Percentiles rank a stretch among this genome's conserved stretches.
phyloP scores from a whole-genome alignment of 129 eudicot genomes.

The Arctium minus region DNA sequence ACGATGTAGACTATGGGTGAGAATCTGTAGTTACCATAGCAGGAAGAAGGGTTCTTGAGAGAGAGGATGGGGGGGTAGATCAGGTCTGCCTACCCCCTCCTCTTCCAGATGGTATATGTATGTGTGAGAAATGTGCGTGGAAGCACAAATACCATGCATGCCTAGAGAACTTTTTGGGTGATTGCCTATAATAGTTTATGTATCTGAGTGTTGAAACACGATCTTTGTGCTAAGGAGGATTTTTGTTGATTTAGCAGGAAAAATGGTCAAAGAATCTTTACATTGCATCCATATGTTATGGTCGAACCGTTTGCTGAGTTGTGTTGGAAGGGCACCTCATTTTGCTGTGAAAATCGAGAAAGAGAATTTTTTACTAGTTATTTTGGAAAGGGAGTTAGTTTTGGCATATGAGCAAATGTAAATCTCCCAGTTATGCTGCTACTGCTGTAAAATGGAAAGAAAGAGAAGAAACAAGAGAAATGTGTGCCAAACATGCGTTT shows the following conservation, averaged over 20 bases:
- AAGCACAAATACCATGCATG: no score
- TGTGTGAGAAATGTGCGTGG: no score
- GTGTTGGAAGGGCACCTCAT: background rate
- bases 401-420: slow-evolving; percentile 18
- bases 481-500: slow-evolving; percentile 21
- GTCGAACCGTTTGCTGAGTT: slow-evolving; percentile 48
- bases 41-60: no score
- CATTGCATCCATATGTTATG: slow-evolving; percentile 65
- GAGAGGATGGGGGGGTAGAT: no score
- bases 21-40: no score
- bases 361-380: background rate
- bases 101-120: no score
- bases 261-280: slow-evolving; percentile 73
- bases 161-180: background rate
- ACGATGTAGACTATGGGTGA: no score
- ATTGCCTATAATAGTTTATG: background rate
- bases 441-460: slow-evolving; percentile 24
- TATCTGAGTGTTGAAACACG: background rate
- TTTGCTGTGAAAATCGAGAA: slow-evolving; percentile 7
- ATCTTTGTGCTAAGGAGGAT: background rate
- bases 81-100: no score
- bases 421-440: slow-evolving; percentile 19
- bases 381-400: slow-evolving; percentile 5
- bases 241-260: slow-evolving; percentile 39
- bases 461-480: slow-evolving; percentile 8